Evolutionary conservation across 106 monocot species (phyloP), one percentile per base, ranked within the genome.

Genomic region (Apostasia shenzhenica): DNA sequence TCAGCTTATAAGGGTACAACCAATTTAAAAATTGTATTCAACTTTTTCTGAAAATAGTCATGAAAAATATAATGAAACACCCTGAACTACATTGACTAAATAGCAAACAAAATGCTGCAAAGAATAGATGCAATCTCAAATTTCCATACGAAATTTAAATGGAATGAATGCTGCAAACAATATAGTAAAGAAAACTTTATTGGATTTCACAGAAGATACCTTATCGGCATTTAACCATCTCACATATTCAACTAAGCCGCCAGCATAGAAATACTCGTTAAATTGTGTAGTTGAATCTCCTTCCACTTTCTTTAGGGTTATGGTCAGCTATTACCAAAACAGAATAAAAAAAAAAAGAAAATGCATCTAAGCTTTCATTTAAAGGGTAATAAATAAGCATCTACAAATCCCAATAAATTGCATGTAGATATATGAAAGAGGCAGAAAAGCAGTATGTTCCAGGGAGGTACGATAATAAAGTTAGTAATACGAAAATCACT

Each of bases 231-330:
- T 97, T 70, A 97, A 77, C 97, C 97, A 97, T 57, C 81, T 87
- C 67, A 92, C 89, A 83, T 97, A 97, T 70, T 97, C 97, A 69
- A 87, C 78, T 72, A 97, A 85, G 43, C 97, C 97, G 71, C 97
- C 97, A 75, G 92, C 83, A 87, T 89, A 97, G 69, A 68, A 85
- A 70, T 85, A 89, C 67, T 92, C 86, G 52, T 82, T 92, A 58
- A 89, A 89, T 71, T 80, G 81, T 26, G 75, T 60, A 60, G 67
- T 76, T 70, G 81, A 82, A 68, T 92, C 84, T 45, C 68, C 84
- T 59, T 80, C 85, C 55, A 89, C 84, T 81, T 89, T 97, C 77
- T 86, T 83, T 64, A 97, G 63, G 46, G 97, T 85, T 73, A 97
- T 97, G 52, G 79, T 92, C 37, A 97, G 79, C 97, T 97, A 86